Conservation (phyloP, 495 filamentous ascomycete species). For the Melanomma pulvis-pyrius region DNA sequence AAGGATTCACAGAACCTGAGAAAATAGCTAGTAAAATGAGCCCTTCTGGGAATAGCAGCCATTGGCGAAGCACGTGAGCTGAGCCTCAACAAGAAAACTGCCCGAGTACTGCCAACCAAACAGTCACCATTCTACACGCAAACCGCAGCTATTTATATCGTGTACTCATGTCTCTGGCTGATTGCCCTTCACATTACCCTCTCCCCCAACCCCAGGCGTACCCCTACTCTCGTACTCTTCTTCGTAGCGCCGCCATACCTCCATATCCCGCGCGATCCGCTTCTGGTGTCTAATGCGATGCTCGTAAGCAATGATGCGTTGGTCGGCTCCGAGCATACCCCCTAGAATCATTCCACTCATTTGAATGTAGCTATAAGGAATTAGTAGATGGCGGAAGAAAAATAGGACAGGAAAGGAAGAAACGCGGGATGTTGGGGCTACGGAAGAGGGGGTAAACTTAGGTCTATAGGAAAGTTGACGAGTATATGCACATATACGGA, state of each 20-base stretch:
- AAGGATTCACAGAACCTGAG: no score
- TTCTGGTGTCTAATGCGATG: constrained; percentile 64
- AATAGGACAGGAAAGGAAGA: neutral
- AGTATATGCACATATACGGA: neutral
- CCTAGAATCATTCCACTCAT: constrained; percentile 87
- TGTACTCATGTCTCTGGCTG: constrained; percentile 17
- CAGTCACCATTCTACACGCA: neutral
- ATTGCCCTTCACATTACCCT: constrained; percentile 35
- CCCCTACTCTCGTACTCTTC: constrained; percentile 37
- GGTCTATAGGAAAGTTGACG: neutral
- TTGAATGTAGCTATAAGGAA: constrained; percentile 67
- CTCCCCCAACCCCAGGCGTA: constrained; percentile 39
- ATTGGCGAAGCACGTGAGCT: no score
- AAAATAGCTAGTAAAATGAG: no score
- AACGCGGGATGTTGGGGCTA: neutral
- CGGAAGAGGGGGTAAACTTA: neutral
- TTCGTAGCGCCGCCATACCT: constrained; percentile 59
- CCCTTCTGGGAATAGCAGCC: no score
- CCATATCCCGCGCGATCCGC: constrained; percentile 62
- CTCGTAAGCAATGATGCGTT: constrained; percentile 70
- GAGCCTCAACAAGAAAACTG: no score
- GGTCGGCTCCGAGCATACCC: constrained; percentile 81
- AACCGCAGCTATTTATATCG: neutral
- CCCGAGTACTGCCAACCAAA: no score
- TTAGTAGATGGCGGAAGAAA: neutral